Evolutionary conservation across 352 stramenopile genomes (phyloP), one percentile per base, ranked within the genome.

Genomic region (Phytophthora foliorum): DNA sequence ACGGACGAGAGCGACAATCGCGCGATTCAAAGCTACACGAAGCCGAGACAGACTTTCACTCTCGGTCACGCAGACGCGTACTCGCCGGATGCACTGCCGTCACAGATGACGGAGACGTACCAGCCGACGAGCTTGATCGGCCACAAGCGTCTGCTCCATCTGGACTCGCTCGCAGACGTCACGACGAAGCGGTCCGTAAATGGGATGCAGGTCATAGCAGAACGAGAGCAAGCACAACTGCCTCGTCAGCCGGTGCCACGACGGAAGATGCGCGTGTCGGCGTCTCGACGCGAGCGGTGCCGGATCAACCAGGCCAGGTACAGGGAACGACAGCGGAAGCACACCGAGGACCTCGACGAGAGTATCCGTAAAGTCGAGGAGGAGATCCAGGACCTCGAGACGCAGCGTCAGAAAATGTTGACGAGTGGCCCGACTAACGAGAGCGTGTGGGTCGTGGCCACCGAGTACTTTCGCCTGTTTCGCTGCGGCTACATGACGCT

Each of bases 261-360:
- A 38, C 52, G 61, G 3, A 52, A 52, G n/a, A 21, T 50, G 32
- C 53, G 46, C 24, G 32, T 62, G 22, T 58, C 63, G 6, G 24
- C 57, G 11, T 57, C 48, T 31, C 55, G 63, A 19, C 63, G 63
- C 10, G 56, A 71, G 31, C 38, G 57, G 0, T 72, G 63, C 16
- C n/a, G 63, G 9, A 57, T 72, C 32, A 72, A 67, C 49, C 63
- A 72, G 25, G 57, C 57, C 1, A 60, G 41, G 32, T 72, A 72
- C 56, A 50, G 56, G 6, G 51, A 67, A n/a, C 24, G 63, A 46
- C 57, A 72, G 11, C 63, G 63, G 0, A 7, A 57, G 13, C 31
- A 61, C 31, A 31, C 29, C 0, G 46, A 61, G 1, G 24, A 57
- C 16, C 46, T 71, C 17, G 39, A 67, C 24, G 24, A 44, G 4